Percentiles rank a stretch among this genome's conserved stretches.
These are phyloP conservation scores for Shiraia bambusicola DNA, from an alignment of 2,329 filamentous ascomycete genomes.

Conservation along the genomic window DNA sequence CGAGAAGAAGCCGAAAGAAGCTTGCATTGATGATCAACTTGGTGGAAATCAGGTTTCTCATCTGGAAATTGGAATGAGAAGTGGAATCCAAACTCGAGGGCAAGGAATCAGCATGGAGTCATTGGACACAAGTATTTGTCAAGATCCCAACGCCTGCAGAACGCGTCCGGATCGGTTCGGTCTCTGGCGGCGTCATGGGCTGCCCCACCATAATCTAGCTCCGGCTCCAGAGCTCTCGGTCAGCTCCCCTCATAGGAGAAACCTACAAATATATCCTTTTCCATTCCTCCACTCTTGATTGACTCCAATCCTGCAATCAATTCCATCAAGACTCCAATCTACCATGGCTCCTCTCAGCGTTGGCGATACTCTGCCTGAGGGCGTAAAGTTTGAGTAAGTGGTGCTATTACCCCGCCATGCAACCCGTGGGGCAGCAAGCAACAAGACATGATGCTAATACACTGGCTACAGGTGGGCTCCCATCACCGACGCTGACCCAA, in stretches of 20 bases:
- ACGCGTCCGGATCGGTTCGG: conserved; percentile 4
- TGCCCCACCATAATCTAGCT: conserved; percentile 10
- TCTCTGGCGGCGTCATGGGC: neutral
- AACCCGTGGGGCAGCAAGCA: neutral
- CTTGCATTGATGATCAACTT: too few relatives aligned
- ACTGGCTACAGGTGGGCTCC: conserved; percentile 66
- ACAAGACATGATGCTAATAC: conserved; percentile 3
- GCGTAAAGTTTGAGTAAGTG: conserved; percentile 72
- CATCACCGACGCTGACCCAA: conserved; percentile 71
- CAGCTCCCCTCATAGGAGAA: conserved; percentile 13
- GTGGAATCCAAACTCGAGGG: neutral
- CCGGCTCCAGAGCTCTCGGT: conserved; percentile 17
- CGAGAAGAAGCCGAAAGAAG: too few relatives aligned
- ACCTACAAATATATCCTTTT: conserved; percentile 3
- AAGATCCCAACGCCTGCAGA: conserved; percentile 4
- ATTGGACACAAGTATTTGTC: conserved; percentile 22
- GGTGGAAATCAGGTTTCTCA: neutral
- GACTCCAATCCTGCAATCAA: too few relatives aligned
- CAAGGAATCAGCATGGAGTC: neutral
- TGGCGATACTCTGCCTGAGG: conserved; percentile 81
- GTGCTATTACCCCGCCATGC: neutral
- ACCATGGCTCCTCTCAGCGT: conserved; percentile 69
- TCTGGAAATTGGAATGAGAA: neutral
- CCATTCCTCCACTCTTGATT: neutral
- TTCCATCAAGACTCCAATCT: conserved; percentile 9